Evolutionary conservation across 768 basidiomycete species (phyloP).

Genomic region (Tulasnella sp.): DNA sequence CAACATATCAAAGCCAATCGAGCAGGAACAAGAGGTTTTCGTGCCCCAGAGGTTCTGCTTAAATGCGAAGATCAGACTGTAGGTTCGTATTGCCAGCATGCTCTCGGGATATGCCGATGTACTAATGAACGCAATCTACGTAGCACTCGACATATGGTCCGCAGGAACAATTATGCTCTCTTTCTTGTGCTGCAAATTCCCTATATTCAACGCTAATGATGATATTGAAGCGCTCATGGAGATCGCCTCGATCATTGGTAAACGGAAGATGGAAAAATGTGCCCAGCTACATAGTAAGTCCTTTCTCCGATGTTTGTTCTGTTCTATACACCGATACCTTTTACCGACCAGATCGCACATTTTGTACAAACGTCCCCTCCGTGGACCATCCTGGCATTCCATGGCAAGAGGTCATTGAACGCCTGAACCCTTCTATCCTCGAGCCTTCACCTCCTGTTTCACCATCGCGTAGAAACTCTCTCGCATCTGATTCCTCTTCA

Average conservation of each 20-base stretch:
- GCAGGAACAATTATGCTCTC: slow-evolving; percentile 85
- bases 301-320: neutral
- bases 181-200: slow-evolving; percentile 85
- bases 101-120: neutral
- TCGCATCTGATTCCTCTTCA: slow-evolving; percentile 17
- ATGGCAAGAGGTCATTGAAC: slow-evolving; percentile 64
- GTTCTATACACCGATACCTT: neutral
- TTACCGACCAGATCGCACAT: slow-evolving; percentile 55
- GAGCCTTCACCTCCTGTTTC: slow-evolving; percentile 39
- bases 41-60: slow-evolving; percentile 89
- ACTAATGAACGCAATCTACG: neutral
- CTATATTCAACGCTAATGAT: slow-evolving; percentile 84
- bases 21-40: slow-evolving; percentile 92
- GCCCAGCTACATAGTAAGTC: slow-evolving; percentile 79
- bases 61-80: slow-evolving; percentile 91
- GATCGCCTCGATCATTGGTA: slow-evolving; percentile 76
- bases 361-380: slow-evolving; percentile 80
- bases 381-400: slow-evolving; percentile 50
- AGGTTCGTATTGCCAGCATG: slow-evolving; percentile 37
- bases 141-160: slow-evolving; percentile 96
- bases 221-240: slow-evolving; percentile 95
- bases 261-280: slow-evolving; percentile 64
- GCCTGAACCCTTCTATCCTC: slow-evolving; percentile 51
- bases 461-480: slow-evolving; percentile 22
- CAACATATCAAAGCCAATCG: slow-evolving; percentile 85